Evolutionary conservation across 306 rosid species (phyloP).

Genomic region (Sicyos edulis): DNA sequence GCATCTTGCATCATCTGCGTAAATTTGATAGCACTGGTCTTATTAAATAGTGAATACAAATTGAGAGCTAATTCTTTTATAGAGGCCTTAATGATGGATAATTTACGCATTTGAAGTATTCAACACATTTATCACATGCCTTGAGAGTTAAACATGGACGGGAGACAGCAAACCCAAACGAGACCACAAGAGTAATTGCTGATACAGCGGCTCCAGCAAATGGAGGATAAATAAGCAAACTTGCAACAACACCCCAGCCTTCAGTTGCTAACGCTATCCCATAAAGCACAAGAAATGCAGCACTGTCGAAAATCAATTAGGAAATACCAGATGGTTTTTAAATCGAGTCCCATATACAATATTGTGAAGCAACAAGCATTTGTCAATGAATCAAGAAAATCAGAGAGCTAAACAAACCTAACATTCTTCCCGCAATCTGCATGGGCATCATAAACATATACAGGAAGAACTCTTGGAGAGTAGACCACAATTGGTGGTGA

Average conservation of each 20-base stretch:
- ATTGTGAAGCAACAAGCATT: neutral
- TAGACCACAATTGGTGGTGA: slow-evolving; percentile 96
- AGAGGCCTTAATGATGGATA: neutral
- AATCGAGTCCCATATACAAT: slow-evolving; percentile 15
- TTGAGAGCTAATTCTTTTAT: neutral
- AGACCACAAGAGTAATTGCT: slow-evolving; percentile 88
- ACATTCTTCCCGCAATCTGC: slow-evolving; percentile 99
- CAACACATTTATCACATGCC: slow-evolving; percentile 38
- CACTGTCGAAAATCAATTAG: slow-evolving; percentile 40
- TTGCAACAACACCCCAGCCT: slow-evolving; percentile 99
- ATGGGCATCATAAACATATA: slow-evolving; percentile 97
- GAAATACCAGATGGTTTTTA: slow-evolving; percentile 25
- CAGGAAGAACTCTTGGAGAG: slow-evolving; percentile 98
- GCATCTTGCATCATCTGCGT: slow-evolving; percentile 92
- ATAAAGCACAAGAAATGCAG: slow-evolving; percentile 89
- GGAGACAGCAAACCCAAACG: slow-evolving; percentile 98
- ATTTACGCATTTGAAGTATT: neutral
- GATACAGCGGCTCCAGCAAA: slow-evolving; percentile 99
- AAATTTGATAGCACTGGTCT: neutral
- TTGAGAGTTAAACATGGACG: slow-evolving; percentile 96
- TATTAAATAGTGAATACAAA: neutral
- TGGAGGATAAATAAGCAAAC: slow-evolving; percentile 94
- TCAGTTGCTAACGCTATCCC: slow-evolving; percentile 99
- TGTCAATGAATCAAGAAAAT: neutral
- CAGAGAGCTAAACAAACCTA: slow-evolving; percentile 51